These are phyloP conservation scores for Candida stauntonica DNA, from an alignment of 805 yeast genomes.

Conservation along the genomic window DNA sequence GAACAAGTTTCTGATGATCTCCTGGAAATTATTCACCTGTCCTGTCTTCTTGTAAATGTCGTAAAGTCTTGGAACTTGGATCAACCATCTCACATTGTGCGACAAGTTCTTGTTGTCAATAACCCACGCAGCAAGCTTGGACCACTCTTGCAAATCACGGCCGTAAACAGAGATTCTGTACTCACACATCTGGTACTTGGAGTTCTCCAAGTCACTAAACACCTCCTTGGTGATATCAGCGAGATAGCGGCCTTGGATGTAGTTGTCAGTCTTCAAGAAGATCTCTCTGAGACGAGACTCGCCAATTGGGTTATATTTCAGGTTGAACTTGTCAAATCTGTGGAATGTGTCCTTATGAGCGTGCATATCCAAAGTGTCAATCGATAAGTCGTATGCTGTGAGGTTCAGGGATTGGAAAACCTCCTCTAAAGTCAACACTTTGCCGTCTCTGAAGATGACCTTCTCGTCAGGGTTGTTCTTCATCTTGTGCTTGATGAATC, in stretches of 20 bases:
- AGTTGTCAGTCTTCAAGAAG: constrained; percentile 92
- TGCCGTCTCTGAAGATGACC: constrained; percentile 91
- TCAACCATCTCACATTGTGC: constrained; percentile 94
- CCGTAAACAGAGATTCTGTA: constrained; percentile 95
- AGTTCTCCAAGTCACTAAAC: constrained; percentile 86
- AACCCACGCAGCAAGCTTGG: constrained; percentile 91
- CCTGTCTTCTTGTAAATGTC: constrained; percentile 81
- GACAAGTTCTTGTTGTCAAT: constrained; percentile 87
- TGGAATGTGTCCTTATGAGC: constrained; percentile 98
- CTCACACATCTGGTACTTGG: constrained; percentile 97
- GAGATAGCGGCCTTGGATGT: constrained; percentile 77
- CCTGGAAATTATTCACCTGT: constrained; percentile 66
- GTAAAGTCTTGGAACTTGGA: constrained; percentile 92
- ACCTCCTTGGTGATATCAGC: constrained; percentile 96
- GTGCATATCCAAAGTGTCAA: constrained; percentile 98
- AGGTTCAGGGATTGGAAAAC: constrained; percentile 88
- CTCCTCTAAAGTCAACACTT: constrained; percentile 76
- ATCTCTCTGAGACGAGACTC: constrained; percentile 96
- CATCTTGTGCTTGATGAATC: constrained; percentile 92
- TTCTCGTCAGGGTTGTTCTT: constrained; percentile 82
- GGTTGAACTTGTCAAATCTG: constrained; percentile 93
- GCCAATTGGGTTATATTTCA: constrained; percentile 97
- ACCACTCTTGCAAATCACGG: constrained; percentile 88
- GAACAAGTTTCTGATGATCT: constrained; percentile 74
- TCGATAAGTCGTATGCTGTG: constrained; percentile 91